These are phyloP conservation scores for Chytriomyces confervae DNA, from an alignment of 192 early-diverging fungal species.

Conservation along the genomic window DNA sequence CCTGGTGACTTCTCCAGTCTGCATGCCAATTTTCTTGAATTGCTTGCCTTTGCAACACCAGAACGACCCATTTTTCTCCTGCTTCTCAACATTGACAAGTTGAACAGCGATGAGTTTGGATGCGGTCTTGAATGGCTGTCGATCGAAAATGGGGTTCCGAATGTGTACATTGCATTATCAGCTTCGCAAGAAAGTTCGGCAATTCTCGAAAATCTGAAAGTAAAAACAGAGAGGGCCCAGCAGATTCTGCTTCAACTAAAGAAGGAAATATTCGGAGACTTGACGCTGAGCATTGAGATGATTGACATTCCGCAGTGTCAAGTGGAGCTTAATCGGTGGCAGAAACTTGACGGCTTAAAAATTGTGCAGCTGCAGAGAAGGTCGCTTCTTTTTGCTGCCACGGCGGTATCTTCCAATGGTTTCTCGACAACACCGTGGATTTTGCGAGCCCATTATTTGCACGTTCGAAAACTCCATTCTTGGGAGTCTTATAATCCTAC, in stretches of 20 bases:
- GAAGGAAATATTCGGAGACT: slow-evolving; percentile 17
- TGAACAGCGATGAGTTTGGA: slow-evolving; percentile 17
- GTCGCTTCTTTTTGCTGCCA: slow-evolving; percentile 20
- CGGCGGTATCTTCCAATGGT: not conserved
- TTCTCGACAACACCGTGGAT: slow-evolving; percentile 13
- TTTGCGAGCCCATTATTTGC: slow-evolving; percentile 14
- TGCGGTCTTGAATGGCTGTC: slow-evolving; percentile 25
- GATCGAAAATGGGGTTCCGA: slow-evolving; percentile 28
- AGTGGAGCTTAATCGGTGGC: slow-evolving; percentile 31
- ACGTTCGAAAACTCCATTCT: slow-evolving; percentile 4
- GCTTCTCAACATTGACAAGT: slow-evolving; percentile 29
- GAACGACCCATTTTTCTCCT: slow-evolving; percentile 28
- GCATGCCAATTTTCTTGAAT: slow-evolving; percentile 2
- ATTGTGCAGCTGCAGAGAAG: slow-evolving; percentile 18
- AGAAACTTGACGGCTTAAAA: not conserved
- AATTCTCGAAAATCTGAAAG: not conserved
- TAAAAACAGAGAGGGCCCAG: slow-evolving; percentile 2
- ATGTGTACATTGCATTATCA: slow-evolving; percentile 28
- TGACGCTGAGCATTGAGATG: not conserved
- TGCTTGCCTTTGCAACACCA: slow-evolving; percentile 17
- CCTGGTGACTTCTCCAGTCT: slow-evolving; percentile 27
- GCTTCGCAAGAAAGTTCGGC: not conserved
- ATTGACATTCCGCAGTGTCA: slow-evolving; percentile 24
- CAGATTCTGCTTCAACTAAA: slow-evolving; percentile 7
- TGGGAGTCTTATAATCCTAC: slow-evolving; percentile 16